Conservation (phyloP, 2,329 filamentous ascomycete species). For the Zalaria sp. region DNA sequence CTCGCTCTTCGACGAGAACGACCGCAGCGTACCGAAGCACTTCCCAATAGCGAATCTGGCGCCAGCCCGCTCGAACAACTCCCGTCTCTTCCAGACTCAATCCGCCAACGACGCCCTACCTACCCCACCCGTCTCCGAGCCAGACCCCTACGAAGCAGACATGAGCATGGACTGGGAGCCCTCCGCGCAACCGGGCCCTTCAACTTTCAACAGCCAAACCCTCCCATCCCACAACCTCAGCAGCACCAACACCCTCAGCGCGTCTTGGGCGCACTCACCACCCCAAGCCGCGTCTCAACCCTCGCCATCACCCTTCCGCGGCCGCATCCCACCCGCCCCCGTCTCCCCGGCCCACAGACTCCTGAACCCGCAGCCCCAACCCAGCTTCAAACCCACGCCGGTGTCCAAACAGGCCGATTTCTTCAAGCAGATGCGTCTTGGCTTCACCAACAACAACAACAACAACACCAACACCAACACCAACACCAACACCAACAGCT, state of each 20-base stretch:
- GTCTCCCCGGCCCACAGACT: conserved; percentile 48
- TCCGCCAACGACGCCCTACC: conserved; percentile 9
- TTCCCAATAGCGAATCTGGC: conserved; percentile 23
- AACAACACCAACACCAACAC: neutral
- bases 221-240: conserved; percentile 9
- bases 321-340: conserved; percentile 55
- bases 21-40: conserved; percentile 10
- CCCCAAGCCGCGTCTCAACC: conserved; percentile 2
- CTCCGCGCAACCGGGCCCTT: conserved; percentile 1
- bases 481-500: neutral
- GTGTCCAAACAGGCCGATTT: conserved; percentile 7
- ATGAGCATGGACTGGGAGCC: conserved; percentile 58
- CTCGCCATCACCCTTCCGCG: conserved; percentile 48
- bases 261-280: neutral
- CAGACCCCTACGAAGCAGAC: neutral
- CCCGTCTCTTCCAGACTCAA: conserved; percentile 9
- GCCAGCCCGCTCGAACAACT: conserved; percentile 7
- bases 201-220: neutral
- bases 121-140: neutral
- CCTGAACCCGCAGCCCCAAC: conserved; percentile 36
- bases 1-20: neutral
- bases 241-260: conserved; percentile 5
- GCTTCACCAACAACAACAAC: conserved; percentile 2
- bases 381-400: conserved; percentile 7
- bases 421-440: conserved; percentile 8